Conservation (phyloP, 768 basidiomycete species). For the Lanmaoa pseudosensibilis region DNA sequence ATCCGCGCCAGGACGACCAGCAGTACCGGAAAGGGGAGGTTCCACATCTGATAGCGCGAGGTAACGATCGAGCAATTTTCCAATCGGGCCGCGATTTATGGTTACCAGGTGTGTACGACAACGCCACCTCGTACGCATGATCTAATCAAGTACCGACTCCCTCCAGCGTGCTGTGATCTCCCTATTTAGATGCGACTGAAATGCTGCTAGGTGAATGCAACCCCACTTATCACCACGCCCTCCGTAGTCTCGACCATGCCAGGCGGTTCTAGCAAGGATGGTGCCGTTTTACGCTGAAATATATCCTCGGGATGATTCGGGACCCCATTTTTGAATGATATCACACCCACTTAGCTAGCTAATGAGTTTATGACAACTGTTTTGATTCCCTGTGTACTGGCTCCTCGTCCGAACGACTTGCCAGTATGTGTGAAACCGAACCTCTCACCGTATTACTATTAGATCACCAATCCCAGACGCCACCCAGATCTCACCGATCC, state of each 20-base stretch:
- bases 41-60: constrained; percentile 6
- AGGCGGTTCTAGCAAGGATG: background rate
- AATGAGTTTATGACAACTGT: background rate
- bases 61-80: constrained; percentile 11
- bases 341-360: constrained; percentile 8
- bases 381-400: too few species aligned
- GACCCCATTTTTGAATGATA: constrained; percentile 9
- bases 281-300: background rate
- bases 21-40: constrained; percentile 9
- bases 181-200: constrained; percentile 4
- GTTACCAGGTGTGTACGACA: constrained; percentile 14
- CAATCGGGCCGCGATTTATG: constrained; percentile 4
- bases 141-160: constrained; percentile 8
- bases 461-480: too few species aligned
- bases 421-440: too few species aligned
- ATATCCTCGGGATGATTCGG: constrained; percentile 2
- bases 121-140: background rate
- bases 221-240: background rate
- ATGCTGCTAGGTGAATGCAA: background rate
- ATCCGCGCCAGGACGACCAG: constrained; percentile 5
- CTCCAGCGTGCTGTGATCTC: constrained; percentile 7
- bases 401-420: too few species aligned
- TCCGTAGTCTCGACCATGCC: background rate
- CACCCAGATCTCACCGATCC: too few species aligned
- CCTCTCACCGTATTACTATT: too few species aligned